Conservation (phyloP, 2,329 filamentous ascomycete genomes). For the Metarhizium sp. region DNA sequence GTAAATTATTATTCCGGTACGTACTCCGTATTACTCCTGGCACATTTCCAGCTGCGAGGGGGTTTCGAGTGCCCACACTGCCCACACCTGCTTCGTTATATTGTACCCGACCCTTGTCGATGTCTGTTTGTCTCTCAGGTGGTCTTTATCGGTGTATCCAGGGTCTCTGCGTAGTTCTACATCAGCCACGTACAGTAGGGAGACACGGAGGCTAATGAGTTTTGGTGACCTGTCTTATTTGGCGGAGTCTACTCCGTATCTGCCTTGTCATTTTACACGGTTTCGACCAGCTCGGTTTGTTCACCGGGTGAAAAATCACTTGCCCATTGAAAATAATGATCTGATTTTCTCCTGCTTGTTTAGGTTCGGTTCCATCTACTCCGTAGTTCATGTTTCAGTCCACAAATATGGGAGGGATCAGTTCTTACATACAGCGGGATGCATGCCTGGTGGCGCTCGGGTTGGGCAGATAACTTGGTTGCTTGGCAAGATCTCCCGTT, state of each 20-base stretch:
- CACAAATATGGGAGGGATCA: too few species aligned
- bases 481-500: neutral
- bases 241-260: neutral
- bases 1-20: neutral
- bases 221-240: neutral
- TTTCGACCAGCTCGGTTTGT: neutral
- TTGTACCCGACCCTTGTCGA: neutral
- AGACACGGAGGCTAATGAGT: neutral
- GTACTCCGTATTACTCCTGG: neutral
- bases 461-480: neutral
- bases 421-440: neutral
- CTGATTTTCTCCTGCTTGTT: too few species aligned
- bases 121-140: neutral
- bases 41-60: neutral
- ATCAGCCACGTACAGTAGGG: neutral
- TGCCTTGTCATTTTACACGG: neutral
- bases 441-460: neutral
- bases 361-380: too few species aligned
- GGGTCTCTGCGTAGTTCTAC: neutral
- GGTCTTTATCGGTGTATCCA: constrained; percentile 2
- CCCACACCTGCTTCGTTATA: neutral
- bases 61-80: neutral
- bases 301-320: neutral
- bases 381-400: too few species aligned
- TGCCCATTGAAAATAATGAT: neutral